Evolutionary conservation across 805 yeast genomes (phyloP).

Genomic region (Blastobotrys americana): DNA sequence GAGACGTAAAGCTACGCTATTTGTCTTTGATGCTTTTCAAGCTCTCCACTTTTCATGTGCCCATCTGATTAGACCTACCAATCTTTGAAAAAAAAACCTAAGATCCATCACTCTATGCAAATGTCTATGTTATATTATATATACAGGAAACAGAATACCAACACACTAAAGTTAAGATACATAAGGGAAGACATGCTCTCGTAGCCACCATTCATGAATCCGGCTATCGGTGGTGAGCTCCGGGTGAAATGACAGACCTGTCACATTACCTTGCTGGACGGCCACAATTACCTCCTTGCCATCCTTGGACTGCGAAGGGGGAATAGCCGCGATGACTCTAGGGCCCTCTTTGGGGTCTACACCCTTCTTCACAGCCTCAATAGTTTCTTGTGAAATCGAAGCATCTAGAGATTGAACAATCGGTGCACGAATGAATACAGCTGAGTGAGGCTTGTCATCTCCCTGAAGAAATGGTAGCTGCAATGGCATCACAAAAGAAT

Average conservation of each 20-base stretch:
- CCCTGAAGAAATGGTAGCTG: slow-evolving; percentile 34
- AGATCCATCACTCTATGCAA: no score
- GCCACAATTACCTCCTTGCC: slow-evolving; percentile 51
- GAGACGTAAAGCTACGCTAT: no score
- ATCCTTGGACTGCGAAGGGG: slow-evolving; percentile 9
- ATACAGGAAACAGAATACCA: no score
- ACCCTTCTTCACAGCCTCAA: slow-evolving; percentile 1
- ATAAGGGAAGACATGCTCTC: slow-evolving; percentile 42
- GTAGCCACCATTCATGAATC: slow-evolving; percentile 66
- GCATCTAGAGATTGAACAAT: slow-evolving; percentile 38
- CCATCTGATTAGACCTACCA: no score
- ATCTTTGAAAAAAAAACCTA: no score
- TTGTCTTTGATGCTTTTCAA: no score
- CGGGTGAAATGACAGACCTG: slow-evolving; percentile 79
- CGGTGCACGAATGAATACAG: slow-evolving; percentile 71
- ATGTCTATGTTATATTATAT: no score
- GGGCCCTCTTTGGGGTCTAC: slow-evolving; percentile 17
- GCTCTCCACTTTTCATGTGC: no score
- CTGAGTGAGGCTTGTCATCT: slow-evolving; percentile 29
- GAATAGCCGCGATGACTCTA: slow-evolving; percentile 20
- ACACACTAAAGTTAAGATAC: no score
- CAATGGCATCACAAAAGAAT: slow-evolving; percentile 48
- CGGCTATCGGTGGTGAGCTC: slow-evolving; percentile 54
- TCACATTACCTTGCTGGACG: slow-evolving; percentile 55
- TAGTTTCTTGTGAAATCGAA: slow-evolving; percentile 9